Evolutionary conservation across 164 flowering plant genomes (phyloP).

Genomic region (Piper betle): DNA sequence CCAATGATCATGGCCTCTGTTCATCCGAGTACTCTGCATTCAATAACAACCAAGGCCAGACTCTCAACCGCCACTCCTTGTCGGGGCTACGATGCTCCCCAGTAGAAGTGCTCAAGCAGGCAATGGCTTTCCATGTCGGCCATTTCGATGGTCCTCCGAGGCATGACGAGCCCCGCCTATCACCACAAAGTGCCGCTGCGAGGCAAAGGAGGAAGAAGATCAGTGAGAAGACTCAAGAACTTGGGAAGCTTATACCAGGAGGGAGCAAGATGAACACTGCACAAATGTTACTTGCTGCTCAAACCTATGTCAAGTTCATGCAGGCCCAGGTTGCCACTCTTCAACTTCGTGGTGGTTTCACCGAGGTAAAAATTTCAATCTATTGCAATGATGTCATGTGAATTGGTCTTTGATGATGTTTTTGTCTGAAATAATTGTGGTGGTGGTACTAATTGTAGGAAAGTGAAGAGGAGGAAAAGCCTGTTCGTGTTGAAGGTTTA

Average conservation of each 20-base stretch:
- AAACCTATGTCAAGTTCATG: slow-evolving; percentile 57
- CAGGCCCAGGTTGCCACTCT: slow-evolving; percentile 65
- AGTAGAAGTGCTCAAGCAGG: neutral
- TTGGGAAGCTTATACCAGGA: slow-evolving; percentile 75
- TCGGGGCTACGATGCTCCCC: neutral
- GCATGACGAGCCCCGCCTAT: slow-evolving; percentile 12
- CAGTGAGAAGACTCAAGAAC: slow-evolving; percentile 76
- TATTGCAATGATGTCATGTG: neutral
- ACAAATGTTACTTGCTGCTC: slow-evolving; percentile 75
- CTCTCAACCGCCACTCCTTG: neutral
- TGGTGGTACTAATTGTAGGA: slow-evolving; percentile 14
- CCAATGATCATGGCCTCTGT: neutral
- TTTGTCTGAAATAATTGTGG: neutral
- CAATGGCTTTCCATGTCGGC: neutral
- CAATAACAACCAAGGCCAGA: slow-evolving; percentile 1
- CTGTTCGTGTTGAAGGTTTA: slow-evolving; percentile 10
- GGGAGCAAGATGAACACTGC: slow-evolving; percentile 77
- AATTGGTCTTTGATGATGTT: neutral
- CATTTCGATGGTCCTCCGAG: slow-evolving; percentile 1
- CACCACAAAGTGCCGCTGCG: slow-evolving; percentile 75
- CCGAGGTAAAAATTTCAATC: neutral
- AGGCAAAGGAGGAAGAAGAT: slow-evolving; percentile 80
- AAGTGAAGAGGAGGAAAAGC: neutral
- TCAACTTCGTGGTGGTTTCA: slow-evolving; percentile 17
- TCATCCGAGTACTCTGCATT: neutral